Conservation (phyloP, 768 basidiomycete genomes). For the Pulveroboletus ravenelii region DNA sequence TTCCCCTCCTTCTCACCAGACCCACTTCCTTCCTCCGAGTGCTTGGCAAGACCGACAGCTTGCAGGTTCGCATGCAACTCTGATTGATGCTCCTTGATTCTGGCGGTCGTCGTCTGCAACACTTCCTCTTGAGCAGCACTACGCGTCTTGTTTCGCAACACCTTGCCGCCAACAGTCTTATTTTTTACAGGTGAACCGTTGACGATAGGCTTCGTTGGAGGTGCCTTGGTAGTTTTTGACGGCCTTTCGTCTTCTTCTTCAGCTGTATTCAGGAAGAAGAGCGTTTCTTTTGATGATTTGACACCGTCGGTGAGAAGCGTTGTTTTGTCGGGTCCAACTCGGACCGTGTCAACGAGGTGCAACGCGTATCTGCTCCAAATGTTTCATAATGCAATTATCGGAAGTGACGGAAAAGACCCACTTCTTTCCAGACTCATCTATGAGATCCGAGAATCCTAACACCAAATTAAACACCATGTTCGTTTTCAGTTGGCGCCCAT, state of each 20-base stretch:
- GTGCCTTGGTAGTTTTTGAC: conserved; percentile 51
- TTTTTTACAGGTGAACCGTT: conserved; percentile 70
- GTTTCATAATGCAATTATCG: neutral
- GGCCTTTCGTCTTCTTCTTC: conserved; percentile 51
- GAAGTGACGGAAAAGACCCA: conserved; percentile 30
- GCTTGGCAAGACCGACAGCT: conserved; percentile 74
- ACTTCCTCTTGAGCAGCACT: conserved; percentile 83
- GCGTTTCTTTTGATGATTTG: conserved; percentile 78
- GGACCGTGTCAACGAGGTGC: conserved; percentile 84
- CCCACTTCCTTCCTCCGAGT: conserved; percentile 75
- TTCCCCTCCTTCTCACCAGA: conserved; percentile 82
- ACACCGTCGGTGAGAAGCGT: conserved; percentile 78
- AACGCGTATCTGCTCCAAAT: conserved; percentile 65
- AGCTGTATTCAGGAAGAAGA: conserved; percentile 75
- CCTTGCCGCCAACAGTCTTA: conserved; percentile 77
- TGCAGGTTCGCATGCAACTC: conserved; percentile 77
- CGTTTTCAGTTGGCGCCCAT: conserved; percentile 58
- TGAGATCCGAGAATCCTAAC: conserved; percentile 80
- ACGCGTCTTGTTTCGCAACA: conserved; percentile 86
- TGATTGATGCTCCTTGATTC: conserved; percentile 82
- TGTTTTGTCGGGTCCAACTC: conserved; percentile 61
- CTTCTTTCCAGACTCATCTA: conserved; percentile 76
- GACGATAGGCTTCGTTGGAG: conserved; percentile 43
- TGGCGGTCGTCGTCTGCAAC: conserved; percentile 69
- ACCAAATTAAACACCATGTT: conserved; percentile 85